Evolutionary conservation across 1,139 yeast genomes (phyloP), one percentile per base, ranked within the genome.

Genomic region (Yamadazyma membranifaciens): DNA sequence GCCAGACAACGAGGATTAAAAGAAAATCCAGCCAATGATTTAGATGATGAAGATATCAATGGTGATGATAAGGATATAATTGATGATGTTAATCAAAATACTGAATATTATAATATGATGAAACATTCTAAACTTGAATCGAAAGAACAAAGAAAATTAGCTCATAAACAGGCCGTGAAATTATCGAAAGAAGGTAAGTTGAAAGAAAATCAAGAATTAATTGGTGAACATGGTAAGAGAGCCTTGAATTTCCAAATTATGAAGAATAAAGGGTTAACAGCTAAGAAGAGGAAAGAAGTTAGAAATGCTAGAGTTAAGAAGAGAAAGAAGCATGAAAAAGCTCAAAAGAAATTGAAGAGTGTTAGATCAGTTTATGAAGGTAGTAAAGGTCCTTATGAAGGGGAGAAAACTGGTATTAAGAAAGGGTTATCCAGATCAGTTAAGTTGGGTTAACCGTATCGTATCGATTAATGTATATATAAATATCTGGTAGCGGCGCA

Each of bases 401-500:
- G 98, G 65, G 98, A 92, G 64, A 77, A 80, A 71, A 91, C 98
- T 17, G 98, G 98, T 86, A 92, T 92, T 63, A 89, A 89, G 75
- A 91, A 92, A 79, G 88, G 89, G 48, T 62, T 92, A 46, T 78
- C 95, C 28, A 81, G 89, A 63, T 83, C 95, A 55, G 91, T 87
- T 59, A 87, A 85, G 63, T 83, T 91, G 63, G 73, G 61, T 24
- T 73, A 57, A 38, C 17, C 9, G 6, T 17, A 40, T 13, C 13
- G 20, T 14, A 16, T 20, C 24, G 7, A 20, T 20, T 20, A 20
- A 20, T 20, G 24, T 20, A 20, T 20, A 20, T 20, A 20, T 20
- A 20, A 20, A 20, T 6, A 20, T 20, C 24, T 20, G 24, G 24
- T 20, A 20, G 7, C 5, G 5, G 5, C 7, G 7, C 24, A 20